Percentiles rank a stretch among this genome's conserved stretches.
These are phyloP conservation scores for Purpureocillium lavendulum DNA, from an alignment of 2,329 filamentous ascomycete genomes.

Conservation along the genomic window DNA sequence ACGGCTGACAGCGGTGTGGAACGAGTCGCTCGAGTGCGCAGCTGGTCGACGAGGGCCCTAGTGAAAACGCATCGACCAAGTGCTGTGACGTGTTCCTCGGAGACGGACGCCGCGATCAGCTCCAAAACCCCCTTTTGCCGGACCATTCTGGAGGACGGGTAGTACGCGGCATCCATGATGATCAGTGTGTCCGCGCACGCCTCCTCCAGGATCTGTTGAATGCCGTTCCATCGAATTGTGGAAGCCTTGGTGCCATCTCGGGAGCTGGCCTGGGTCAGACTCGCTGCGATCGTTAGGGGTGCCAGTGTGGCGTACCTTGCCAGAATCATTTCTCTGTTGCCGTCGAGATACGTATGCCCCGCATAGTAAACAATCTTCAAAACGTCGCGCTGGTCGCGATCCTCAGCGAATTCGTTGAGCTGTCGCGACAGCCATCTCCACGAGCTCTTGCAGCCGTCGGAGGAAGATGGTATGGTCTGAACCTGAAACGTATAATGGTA, in stretches of 20 bases:
- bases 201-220: constrained; percentile 49
- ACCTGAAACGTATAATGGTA: constrained; percentile 44
- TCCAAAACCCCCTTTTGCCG: constrained; percentile 47
- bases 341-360: constrained; percentile 45
- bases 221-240: constrained; percentile 45
- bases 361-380: constrained; percentile 52
- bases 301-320: constrained; percentile 36
- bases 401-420: constrained; percentile 44
- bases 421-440: constrained; percentile 45
- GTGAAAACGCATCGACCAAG: constrained; percentile 46
- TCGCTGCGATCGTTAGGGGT: background rate
- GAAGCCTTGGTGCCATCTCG: constrained; percentile 34
- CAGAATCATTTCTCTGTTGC: constrained; percentile 48
- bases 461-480: constrained; percentile 39
- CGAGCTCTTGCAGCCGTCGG: constrained; percentile 37
- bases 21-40: constrained; percentile 38
- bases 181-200: constrained; percentile 47
- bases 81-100: constrained; percentile 39
- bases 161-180: constrained; percentile 52
- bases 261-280: constrained; percentile 30
- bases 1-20: constrained; percentile 38
- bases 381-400: constrained; percentile 44
- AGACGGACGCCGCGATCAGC: constrained; percentile 45
- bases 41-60: constrained; percentile 37
- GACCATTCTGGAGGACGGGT: constrained; percentile 42